Base-by-base conservation (phyloP, 2,329 filamentous ascomycete species). In the Colletotrichum paranaense region DNA sequence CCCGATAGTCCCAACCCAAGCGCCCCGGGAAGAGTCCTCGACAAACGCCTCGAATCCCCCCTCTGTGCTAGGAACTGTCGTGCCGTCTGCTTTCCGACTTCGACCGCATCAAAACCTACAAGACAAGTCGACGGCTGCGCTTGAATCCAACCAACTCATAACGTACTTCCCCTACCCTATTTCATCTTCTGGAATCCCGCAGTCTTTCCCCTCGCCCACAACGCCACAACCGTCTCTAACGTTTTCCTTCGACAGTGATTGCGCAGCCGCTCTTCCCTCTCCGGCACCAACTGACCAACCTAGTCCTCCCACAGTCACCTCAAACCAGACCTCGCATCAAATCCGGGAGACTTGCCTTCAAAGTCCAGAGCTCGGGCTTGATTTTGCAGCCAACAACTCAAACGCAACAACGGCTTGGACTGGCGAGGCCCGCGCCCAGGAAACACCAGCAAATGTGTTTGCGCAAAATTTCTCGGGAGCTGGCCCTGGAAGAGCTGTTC, bases 271-370 rank as follows among this genome's bases (percentile, higher is more conserved):
- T 24, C 85, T 92, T 62, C 89, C 90, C 7, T 92, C 92, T 16
- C 91, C 92, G 38, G 87, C 90, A 14, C 87, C 89, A 12, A 93
- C 90, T 78, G 89, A 92, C 75, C 90, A 92, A 74, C 83, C 85
- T 19, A 90, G 88, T 77, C 88, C 88, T 28, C 79, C 80, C 74
- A 73, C 81, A 69, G 78, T 82, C 73, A 80, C 77, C 68, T 14
- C 72, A 46, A 24, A 53, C 58, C 26, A 73, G 67, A 24, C 62
- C 28, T 35, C 75, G 80, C 24, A 79, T 80, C 67, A 75, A 62
- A 52, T 76, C 86, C 2, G 89, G 89, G 72, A 77, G 12, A 52
- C 46, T n/a, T 64, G 28, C 22, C 8, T 55, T 7, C 70, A 55
- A 53, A 56, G 60, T 28, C 60, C 60, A 9, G 46, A 35, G 11